These are phyloP conservation scores for Kazachstania viticola DNA, from an alignment of 805 yeast genomes.

Conservation along the genomic window DNA sequence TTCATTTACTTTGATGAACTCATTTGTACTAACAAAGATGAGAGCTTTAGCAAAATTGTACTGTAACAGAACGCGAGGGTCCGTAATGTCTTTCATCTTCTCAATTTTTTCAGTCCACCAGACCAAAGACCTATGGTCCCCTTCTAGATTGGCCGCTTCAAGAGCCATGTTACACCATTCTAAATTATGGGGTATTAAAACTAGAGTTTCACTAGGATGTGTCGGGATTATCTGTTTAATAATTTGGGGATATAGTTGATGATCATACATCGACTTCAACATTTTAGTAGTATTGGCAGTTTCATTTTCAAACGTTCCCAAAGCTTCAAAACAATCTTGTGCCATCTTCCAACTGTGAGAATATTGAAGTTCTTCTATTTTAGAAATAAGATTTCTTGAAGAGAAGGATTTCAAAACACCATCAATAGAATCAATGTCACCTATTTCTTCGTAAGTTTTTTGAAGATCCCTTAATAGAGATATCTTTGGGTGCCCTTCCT, in stretches of 20 bases:
- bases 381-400: conserved; percentile 57
- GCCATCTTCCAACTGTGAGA: conserved; percentile 82
- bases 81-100: conserved; percentile 31
- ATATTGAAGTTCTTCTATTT: conserved; percentile 69
- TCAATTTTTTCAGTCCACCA: conserved; percentile 53
- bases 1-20: conserved; percentile 26
- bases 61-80: conserved; percentile 42
- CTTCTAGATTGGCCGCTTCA: conserved; percentile 61
- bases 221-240: conserved; percentile 39
- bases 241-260: conserved; percentile 63
- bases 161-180: conserved; percentile 61
- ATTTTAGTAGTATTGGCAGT: conserved; percentile 38
- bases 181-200: conserved; percentile 18
- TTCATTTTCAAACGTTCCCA: conserved; percentile 34
- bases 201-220: conserved; percentile 28
- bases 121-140: conserved; percentile 37
- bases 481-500: not conserved
- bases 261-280: conserved; percentile 60
- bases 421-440: conserved; percentile 81
- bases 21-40: conserved; percentile 29
- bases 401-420: conserved; percentile 73
- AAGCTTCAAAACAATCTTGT: conserved; percentile 67
- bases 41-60: conserved; percentile 59
- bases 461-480: conserved; percentile 42
- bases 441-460: conserved; percentile 72